A percentile compares a stretch with the other conserved stretches of the same genome.
Evolutionary conservation across 1,284 basidiomycete genomes (phyloP).

Genomic region (Somion occarium): DNA sequence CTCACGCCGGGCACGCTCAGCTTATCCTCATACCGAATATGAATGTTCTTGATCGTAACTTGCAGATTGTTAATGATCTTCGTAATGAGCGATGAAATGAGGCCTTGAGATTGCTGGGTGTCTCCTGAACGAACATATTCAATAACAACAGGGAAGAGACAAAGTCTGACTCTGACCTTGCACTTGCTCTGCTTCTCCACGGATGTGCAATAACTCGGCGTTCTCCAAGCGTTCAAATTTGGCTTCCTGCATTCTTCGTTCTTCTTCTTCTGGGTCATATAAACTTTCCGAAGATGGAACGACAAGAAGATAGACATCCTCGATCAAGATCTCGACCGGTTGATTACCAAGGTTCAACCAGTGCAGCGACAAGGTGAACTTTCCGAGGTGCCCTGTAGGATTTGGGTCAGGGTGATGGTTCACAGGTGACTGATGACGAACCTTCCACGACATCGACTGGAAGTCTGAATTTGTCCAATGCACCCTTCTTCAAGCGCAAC

Average conservation of each 20-base stretch:
- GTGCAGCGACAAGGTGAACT: slow-evolving; percentile 89
- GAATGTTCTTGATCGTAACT: slow-evolving; percentile 92
- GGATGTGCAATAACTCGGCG: slow-evolving; percentile 83
- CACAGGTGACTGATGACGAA: too few species aligned
- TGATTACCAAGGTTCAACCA: slow-evolving; percentile 94
- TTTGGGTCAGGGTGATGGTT: slow-evolving; percentile 1
- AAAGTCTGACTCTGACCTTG: slow-evolving; percentile 32
- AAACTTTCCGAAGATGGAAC: slow-evolving; percentile 73
- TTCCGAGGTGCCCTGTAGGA: slow-evolving; percentile 84
- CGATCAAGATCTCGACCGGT: slow-evolving; percentile 89
- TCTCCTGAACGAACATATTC: slow-evolving; percentile 43
- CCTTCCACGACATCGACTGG: slow-evolving; percentile 97
- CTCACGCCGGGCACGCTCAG: slow-evolving; percentile 88
- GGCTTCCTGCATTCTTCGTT: slow-evolving; percentile 73
- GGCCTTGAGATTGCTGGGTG: slow-evolving; percentile 74
- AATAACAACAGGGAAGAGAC: slow-evolving; percentile 2
- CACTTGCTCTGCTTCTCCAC: slow-evolving; percentile 51
- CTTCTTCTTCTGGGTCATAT: slow-evolving; percentile 84
- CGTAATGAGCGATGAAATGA: slow-evolving; percentile 81
- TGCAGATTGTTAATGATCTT: slow-evolving; percentile 98
- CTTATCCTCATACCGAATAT: slow-evolving; percentile 95
- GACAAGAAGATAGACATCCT: slow-evolving; percentile 96
- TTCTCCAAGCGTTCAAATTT: slow-evolving; percentile 89
- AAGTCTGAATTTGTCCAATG: slow-evolving; percentile 93
- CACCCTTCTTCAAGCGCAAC: slow-evolving; percentile 88